phyloP scores from a whole-genome alignment of 169 alveolate species.

The Cryptosporidium baileyi region DNA sequence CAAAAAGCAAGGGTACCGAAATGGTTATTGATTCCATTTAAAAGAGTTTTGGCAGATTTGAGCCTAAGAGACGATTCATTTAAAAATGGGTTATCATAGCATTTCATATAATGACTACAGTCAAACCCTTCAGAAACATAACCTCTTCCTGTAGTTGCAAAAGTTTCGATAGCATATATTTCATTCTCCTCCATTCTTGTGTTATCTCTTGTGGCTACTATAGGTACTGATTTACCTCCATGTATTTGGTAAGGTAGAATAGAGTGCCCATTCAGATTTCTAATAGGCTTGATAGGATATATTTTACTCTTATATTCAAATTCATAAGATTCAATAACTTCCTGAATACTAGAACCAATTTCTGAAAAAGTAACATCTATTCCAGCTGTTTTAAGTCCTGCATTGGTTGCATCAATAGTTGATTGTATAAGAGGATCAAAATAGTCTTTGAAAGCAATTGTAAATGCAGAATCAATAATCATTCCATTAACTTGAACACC shows the following conservation, averaged over 20 bases:
- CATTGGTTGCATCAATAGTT: constrained; percentile 98
- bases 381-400: constrained; percentile 98
- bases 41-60: constrained; percentile 90
- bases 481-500: constrained; percentile 99
- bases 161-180: constrained; percentile 99
- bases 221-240: constrained; percentile 99
- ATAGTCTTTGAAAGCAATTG: constrained; percentile 92
- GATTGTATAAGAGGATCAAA: constrained; percentile 88
- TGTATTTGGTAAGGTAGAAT: constrained; percentile 96
- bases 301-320: constrained; percentile 91
- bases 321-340: constrained; percentile 96
- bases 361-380: constrained; percentile 97
- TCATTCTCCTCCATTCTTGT: constrained; percentile 99
- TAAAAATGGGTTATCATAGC: constrained; percentile 88
- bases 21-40: constrained; percentile 91
- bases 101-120: constrained; percentile 97
- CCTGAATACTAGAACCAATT: constrained; percentile 98
- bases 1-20: constrained; percentile 98
- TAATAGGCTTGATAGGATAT: constrained; percentile 93
- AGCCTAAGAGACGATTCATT: constrained; percentile 81
- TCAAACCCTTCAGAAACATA: constrained; percentile 85
- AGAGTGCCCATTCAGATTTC: constrained; percentile 98
- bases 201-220: constrained; percentile 90
- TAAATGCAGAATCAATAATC: constrained; percentile 99
- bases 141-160: constrained; percentile 99